Evolutionary conservation across 2,329 filamentous ascomycete species (phyloP).

Genomic region (Phialophora verrucosa): DNA sequence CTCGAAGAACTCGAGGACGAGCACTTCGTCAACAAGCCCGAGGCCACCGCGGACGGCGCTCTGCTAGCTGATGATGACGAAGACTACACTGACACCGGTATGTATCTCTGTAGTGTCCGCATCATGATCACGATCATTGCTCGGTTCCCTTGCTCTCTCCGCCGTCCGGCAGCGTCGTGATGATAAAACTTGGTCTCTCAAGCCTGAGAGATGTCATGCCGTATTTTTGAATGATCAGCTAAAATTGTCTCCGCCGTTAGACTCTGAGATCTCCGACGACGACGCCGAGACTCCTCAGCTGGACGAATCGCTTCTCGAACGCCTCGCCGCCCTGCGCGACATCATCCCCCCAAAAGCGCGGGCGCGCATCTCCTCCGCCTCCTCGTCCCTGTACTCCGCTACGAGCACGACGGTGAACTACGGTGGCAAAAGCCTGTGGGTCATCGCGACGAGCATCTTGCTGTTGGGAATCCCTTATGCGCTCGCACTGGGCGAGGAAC

Average conservation of each 20-base stretch:
- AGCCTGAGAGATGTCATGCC: neutral
- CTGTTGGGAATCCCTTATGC: slow-evolving; percentile 92
- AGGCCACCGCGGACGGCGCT: slow-evolving; percentile 65
- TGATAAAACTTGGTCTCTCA: neutral
- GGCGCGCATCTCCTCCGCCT: slow-evolving; percentile 68
- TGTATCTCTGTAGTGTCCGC: slow-evolving; percentile 39
- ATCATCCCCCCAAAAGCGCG: slow-evolving; percentile 76
- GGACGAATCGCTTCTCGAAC: slow-evolving; percentile 67
- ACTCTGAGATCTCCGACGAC: slow-evolving; percentile 84
- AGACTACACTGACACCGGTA: slow-evolving; percentile 92
- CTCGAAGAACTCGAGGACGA: slow-evolving; percentile 97
- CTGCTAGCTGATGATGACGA: slow-evolving; percentile 65
- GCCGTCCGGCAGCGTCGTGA: neutral
- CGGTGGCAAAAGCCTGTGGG: slow-evolving; percentile 86
- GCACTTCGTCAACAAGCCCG: slow-evolving; percentile 79
- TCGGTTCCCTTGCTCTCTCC: slow-evolving; percentile 21
- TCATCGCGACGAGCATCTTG: slow-evolving; percentile 86
- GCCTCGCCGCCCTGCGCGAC: slow-evolving; percentile 74
- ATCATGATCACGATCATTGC: slow-evolving; percentile 8
- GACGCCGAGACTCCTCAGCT: slow-evolving; percentile 67
- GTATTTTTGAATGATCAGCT: neutral
- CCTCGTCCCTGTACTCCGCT: slow-evolving; percentile 53
- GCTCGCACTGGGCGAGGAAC: slow-evolving; percentile 91
- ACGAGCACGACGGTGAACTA: slow-evolving; percentile 61
- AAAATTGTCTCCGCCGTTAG: slow-evolving; percentile 50